Conservation (phyloP, 2,329 filamentous ascomycete species). For the Ophiostoma triangulosporum region DNA sequence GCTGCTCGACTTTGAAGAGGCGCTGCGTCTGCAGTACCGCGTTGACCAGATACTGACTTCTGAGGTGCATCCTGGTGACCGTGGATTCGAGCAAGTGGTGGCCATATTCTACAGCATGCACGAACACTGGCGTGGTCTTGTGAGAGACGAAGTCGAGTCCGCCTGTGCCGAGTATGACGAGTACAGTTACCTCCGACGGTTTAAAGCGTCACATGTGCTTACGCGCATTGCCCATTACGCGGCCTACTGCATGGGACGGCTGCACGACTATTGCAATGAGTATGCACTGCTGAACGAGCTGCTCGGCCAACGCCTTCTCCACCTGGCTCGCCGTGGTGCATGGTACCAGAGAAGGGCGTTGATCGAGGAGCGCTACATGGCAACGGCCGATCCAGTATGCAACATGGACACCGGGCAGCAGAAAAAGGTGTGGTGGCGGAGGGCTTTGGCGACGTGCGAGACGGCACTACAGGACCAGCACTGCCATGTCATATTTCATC, state of each 20-base stretch:
- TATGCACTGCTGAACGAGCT: conserved; percentile 62
- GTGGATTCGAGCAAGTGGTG: conserved; percentile 53
- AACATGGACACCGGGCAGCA: conserved; percentile 32
- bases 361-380: conserved; percentile 92
- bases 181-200: conserved; percentile 75
- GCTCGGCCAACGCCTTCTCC: conserved; percentile 69
- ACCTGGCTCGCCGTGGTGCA: conserved; percentile 66
- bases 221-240: conserved; percentile 88
- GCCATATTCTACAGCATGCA: conserved; percentile 62
- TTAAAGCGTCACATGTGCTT: conserved; percentile 86
- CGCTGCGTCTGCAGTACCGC: conserved; percentile 65
- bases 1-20: conserved; percentile 79
- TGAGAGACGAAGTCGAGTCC: conserved; percentile 62
- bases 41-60: conserved; percentile 76
- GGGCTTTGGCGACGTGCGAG: conserved; percentile 71
- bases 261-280: conserved; percentile 69
- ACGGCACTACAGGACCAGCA: conserved; percentile 72
- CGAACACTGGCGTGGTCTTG: conserved; percentile 62
- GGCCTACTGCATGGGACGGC: conserved; percentile 60
- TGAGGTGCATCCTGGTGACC: conserved; percentile 53
- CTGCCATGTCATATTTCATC: conserved; percentile 86
- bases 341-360: conserved; percentile 97
- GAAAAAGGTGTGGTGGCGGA: conserved; percentile 71
- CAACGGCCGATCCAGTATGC: conserved; percentile 34
- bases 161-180: conserved; percentile 68